Conservation (phyloP, 306 rosid species). For the Lathyrus oleraceus region DNA sequence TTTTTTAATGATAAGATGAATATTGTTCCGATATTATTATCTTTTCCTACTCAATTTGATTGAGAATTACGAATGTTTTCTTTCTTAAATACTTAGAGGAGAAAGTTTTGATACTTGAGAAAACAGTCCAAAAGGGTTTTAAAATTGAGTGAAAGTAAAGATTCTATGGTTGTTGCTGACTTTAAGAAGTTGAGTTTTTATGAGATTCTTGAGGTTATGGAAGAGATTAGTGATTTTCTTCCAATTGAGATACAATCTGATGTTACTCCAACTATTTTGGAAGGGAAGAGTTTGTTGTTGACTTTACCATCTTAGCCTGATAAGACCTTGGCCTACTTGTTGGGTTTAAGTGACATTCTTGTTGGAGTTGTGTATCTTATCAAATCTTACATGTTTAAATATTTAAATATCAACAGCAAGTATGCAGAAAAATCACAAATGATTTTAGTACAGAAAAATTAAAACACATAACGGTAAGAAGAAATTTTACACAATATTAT, state of each 20-base stretch:
- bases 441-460: no score
- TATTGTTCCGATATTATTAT: no score
- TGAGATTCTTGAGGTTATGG: constrained; percentile 64
- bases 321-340: constrained; percentile 74
- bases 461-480: no score
- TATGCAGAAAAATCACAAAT: no score
- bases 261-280: constrained; percentile 73
- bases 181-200: constrained; percentile 67
- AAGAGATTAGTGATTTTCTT: constrained; percentile 55
- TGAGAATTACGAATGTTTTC: no score
- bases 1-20: no score
- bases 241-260: constrained; percentile 81
- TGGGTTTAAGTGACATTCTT: constrained; percentile 7
- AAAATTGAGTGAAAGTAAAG: background rate
- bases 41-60: no score
- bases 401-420: no score
- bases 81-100: no score
- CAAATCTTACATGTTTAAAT: no score
- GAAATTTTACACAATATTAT: no score
- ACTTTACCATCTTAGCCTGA: constrained; percentile 76
- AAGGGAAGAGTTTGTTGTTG: constrained; percentile 68
- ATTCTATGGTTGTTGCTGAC: constrained; percentile 37
- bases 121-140: background rate
- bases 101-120: background rate
- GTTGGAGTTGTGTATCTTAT: no score